Evolutionary conservation across 148 eudicot genomes (phyloP).

Genomic region (Arbutus unedo): DNA sequence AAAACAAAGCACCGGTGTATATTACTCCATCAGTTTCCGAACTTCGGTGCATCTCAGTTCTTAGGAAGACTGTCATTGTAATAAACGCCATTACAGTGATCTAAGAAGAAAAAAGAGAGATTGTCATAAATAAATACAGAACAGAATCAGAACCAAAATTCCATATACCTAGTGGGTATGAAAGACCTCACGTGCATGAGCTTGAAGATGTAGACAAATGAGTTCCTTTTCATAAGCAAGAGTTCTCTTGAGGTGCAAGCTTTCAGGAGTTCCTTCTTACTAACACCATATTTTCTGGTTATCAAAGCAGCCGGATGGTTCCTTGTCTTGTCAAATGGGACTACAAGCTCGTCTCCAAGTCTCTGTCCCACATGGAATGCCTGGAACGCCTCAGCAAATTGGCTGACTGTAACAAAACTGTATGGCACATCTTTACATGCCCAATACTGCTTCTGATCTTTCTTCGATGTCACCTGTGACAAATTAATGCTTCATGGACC

Average conservation of each 20-base stretch:
- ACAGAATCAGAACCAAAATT: no score
- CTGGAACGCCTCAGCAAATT: conserved; percentile 17
- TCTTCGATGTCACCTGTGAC: conserved; percentile 16
- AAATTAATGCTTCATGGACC: background rate
- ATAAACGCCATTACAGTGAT: conserved; percentile 49
- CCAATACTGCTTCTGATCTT: conserved; percentile 26
- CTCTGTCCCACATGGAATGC: conserved; percentile 14
- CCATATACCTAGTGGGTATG: no score
- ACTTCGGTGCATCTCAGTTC: conserved; percentile 53
- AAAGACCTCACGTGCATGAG: no score
- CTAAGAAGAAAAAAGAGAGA: conserved; percentile 20
- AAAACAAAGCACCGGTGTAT: conserved; percentile 71
- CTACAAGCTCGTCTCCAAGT: conserved; percentile 16
- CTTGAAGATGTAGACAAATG: conserved; percentile 22
- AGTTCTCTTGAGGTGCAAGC: conserved; percentile 15
- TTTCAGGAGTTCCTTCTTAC: conserved; percentile 15
- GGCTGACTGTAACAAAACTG: conserved; percentile 8
- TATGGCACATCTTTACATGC: background rate
- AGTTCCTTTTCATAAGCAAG: conserved; percentile 23
- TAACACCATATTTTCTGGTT: conserved; percentile 13
- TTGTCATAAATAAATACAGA: no score
- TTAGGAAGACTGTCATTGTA: conserved; percentile 54
- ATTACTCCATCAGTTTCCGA: conserved; percentile 45
- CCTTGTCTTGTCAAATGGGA: conserved; percentile 21
- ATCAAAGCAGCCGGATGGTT: conserved; percentile 24